Evolutionary conservation across 2,329 filamentous ascomycete genomes (phyloP).

Genomic region (Fusarium gaditjirri): DNA sequence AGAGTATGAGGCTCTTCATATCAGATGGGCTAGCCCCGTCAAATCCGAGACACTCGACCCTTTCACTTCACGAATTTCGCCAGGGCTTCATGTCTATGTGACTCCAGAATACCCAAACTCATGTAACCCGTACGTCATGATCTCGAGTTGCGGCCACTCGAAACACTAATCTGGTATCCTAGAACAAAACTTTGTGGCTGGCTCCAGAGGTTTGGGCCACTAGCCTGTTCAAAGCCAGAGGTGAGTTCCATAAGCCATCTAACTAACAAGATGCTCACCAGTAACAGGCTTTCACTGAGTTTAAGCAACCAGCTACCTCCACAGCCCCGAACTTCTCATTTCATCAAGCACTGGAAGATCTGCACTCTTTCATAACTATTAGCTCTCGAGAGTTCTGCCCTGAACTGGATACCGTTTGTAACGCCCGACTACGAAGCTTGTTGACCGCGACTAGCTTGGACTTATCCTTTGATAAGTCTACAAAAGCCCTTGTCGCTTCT

Average conservation of each 20-base stretch:
- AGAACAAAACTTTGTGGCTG: slow-evolving; percentile 66
- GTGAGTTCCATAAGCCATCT: slow-evolving; percentile 29
- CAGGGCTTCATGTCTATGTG: slow-evolving; percentile 85
- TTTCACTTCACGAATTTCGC: slow-evolving; percentile 77
- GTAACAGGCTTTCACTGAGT: slow-evolving; percentile 67
- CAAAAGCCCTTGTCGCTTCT: slow-evolving; percentile 72
- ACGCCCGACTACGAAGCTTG: slow-evolving; percentile 55
- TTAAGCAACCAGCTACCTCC: slow-evolving; percentile 51
- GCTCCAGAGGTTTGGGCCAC: slow-evolving; percentile 66
- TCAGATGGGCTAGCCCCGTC: slow-evolving; percentile 77
- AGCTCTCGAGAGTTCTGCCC: slow-evolving; percentile 64
- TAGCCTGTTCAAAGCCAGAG: slow-evolving; percentile 62
- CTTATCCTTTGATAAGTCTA: slow-evolving; percentile 78
- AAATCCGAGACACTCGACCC: slow-evolving; percentile 72
- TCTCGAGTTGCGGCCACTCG: background rate
- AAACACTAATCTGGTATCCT: slow-evolving; percentile 1
- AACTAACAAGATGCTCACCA: slow-evolving; percentile 13
- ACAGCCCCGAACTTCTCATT: slow-evolving; percentile 71
- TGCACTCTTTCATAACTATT: slow-evolving; percentile 65
- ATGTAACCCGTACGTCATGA: slow-evolving; percentile 42
- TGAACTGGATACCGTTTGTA: slow-evolving; percentile 59
- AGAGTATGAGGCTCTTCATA: slow-evolving; percentile 76
- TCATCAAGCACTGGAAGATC: slow-evolving; percentile 70
- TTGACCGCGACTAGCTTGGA: slow-evolving; percentile 73
- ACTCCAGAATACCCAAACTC: slow-evolving; percentile 59